Evolutionary conservation across 257 asterid genomes (phyloP).

Genomic region (Forsythia suspensa): DNA sequence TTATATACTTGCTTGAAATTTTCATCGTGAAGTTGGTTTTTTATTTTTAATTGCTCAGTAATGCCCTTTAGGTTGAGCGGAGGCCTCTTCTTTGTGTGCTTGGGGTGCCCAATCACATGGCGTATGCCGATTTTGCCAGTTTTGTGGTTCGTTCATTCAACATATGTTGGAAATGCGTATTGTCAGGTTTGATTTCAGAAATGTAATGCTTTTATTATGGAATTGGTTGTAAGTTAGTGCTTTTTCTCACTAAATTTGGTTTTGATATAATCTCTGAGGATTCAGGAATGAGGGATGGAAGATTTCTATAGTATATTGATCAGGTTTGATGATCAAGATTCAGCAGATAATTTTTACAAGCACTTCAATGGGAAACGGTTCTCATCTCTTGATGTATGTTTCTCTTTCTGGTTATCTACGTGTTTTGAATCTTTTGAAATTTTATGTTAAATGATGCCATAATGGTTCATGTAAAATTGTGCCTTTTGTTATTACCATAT

Average conservation of each 20-base stretch:
- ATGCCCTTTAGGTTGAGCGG: constrained; percentile 62
- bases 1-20: background rate
- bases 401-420: constrained; percentile 9
- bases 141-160: constrained; percentile 87
- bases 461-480: background rate
- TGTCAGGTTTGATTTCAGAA: constrained; percentile 61
- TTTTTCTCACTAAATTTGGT: constrained; percentile 22
- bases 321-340: constrained; percentile 68
- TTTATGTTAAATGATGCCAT: background rate
- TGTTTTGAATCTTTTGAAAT: constrained; percentile 2
- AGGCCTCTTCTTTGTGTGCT: constrained; percentile 87
- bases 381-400: constrained; percentile 83
- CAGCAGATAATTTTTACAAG: constrained; percentile 75
- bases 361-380: constrained; percentile 71
- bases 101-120: constrained; percentile 95
- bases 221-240: background rate
- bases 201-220: background rate
- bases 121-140: constrained; percentile 92
- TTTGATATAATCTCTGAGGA: constrained; percentile 16
- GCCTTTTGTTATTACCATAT: constrained; percentile 12
- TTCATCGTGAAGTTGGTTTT: background rate
- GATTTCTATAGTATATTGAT: constrained; percentile 81
- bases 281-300: constrained; percentile 77
- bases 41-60: constrained; percentile 1
- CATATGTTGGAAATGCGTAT: constrained; percentile 87